A percentile compares a stretch with the other conserved stretches of the same genome.
phyloP scores from a whole-genome alignment of 495 filamentous ascomycete genomes.

The Copromyces sp. region DNA sequence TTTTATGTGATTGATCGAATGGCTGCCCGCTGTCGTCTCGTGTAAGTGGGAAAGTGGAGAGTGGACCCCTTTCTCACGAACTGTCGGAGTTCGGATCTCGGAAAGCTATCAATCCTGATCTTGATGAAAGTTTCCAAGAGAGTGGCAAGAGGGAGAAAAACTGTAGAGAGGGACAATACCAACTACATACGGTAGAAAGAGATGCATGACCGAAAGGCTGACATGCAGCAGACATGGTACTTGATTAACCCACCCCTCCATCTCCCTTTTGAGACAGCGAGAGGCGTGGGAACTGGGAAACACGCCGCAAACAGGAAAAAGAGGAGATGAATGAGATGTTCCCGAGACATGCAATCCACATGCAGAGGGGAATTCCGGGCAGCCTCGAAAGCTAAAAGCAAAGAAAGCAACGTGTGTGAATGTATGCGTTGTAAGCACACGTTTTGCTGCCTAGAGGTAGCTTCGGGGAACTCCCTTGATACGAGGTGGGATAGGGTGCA shows the following conservation, averaged over 20 bases:
- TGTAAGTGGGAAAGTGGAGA: neutral
- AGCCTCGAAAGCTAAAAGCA: neutral
- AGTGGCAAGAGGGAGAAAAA: neutral
- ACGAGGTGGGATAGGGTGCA: neutral
- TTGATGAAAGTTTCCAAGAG: neutral
- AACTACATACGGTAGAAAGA: neutral
- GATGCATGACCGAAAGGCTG: neutral
- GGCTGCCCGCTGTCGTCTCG: neutral
- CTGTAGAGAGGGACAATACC: neutral
- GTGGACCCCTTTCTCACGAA: neutral
- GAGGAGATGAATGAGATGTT: neutral
- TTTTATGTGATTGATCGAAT: neutral
- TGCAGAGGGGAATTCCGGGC: neutral
- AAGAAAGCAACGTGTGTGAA: neutral
- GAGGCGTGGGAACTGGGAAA: neutral
- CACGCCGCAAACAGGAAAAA: neutral
- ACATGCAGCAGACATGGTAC: neutral
- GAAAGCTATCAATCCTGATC: neutral
- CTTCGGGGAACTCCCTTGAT: no score
- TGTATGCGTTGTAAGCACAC: neutral
- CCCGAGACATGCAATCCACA: neutral
- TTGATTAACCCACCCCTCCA: neutral
- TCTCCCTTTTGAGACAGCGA: neutral
- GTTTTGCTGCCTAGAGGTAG: neutral
- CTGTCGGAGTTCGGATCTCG: neutral